Evolutionary conservation across 169 alveolate species (phyloP), one percentile per base, ranked within the genome.

Genomic region (Toxoplasma gondii): DNA sequence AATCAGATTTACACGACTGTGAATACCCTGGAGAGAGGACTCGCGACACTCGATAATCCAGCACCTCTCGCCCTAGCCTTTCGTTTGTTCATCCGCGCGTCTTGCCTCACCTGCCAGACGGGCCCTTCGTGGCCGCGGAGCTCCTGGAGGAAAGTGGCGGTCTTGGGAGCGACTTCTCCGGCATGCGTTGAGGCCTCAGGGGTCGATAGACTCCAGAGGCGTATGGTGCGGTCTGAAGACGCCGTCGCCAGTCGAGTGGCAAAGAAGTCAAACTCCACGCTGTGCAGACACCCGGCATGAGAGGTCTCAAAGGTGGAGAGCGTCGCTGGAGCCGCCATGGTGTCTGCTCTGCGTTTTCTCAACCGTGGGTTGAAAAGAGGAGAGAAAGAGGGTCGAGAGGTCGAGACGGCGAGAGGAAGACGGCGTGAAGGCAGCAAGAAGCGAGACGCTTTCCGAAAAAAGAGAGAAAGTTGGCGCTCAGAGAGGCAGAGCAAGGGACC

Each of bases 231-330:
- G 94, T 98, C 99, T 38, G 97, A 91, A 43, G 98, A 97, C 44
- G 99, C 97, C 16, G 99, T 97, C 22, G 99, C 99, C 69, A 98
- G 88, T 94, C 98, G 93, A 64, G 96, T 96, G 41, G 99, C 99
- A 94, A 97, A 98, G 91, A 96, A 97, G 93, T 98, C 99, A 67
- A 97, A 97, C 93, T 96, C 94, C n/a, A 97, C 95, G 94, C 97
- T 98, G 69, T 97, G 98, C 36, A 97, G 96, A 27, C 97, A 96
- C 16, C 98, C 98, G 70, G 95, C 87, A 88, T 97, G 98, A 45
- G 95, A 95, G 70, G 98, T 94, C 43, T 97, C 98, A 88, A 97
- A 96, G 27, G 44, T 36, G 24, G 84, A 31, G 44, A 74, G 49
- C 43, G 84, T 74, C 9, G 74, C 74, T 4, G 29, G 74, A n/a